phyloP scores from a whole-genome alignment of 2,329 filamentous ascomycete genomes.

The Aspergillus chevalieri region DNA sequence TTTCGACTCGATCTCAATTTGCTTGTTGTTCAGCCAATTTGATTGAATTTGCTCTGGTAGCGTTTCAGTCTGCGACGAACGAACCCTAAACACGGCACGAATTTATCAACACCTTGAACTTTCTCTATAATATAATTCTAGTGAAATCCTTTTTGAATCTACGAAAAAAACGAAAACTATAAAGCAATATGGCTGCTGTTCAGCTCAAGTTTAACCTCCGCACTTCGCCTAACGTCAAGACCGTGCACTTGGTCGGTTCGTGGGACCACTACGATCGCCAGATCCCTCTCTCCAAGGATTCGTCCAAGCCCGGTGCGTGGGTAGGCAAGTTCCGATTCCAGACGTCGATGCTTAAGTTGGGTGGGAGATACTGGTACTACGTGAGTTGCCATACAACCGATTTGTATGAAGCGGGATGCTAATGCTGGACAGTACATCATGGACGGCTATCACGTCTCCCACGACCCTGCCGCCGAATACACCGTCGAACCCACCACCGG shows the following conservation, averaged over 20 bases:
- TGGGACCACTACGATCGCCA: slow-evolving; percentile 97
- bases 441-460: slow-evolving; percentile 95
- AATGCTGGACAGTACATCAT: slow-evolving; percentile 68
- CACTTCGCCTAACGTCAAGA: slow-evolving; percentile 94
- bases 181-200: slow-evolving; percentile 70
- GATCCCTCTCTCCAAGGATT: slow-evolving; percentile 87
- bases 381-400: slow-evolving; percentile 27
- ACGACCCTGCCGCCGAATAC: slow-evolving; percentile 85
- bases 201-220: slow-evolving; percentile 94
- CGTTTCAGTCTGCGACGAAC: slow-evolving; percentile 6
- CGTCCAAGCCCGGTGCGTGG: slow-evolving; percentile 83
- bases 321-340: slow-evolving; percentile 96
- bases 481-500: slow-evolving; percentile 94
- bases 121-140: slow-evolving; percentile 19
- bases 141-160: slow-evolving; percentile 28
- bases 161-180: slow-evolving; percentile 1
- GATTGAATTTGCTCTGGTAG: slow-evolving; percentile 24
- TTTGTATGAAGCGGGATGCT: slow-evolving; percentile 2
- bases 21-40: neutral
- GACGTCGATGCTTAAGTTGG: slow-evolving; percentile 74
- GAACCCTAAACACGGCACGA: slow-evolving; percentile 14
- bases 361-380: slow-evolving; percentile 99
- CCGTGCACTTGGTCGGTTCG: slow-evolving; percentile 92
- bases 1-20: neutral
- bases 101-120: slow-evolving; percentile 4